Evolutionary conservation across 148 eudicot genomes (phyloP).

Genomic region (Simmondsia chinensis): DNA sequence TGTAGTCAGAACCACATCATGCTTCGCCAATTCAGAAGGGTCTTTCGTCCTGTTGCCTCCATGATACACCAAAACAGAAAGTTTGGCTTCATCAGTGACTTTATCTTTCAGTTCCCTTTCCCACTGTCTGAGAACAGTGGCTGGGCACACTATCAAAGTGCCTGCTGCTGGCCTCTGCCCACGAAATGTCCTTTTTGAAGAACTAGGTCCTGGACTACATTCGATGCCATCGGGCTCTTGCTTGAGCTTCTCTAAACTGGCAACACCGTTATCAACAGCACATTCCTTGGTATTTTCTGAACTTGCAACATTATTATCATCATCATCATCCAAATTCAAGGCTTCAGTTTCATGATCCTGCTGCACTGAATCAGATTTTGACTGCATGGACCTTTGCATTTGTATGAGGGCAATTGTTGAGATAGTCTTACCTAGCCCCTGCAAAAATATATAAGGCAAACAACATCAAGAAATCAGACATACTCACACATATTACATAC

Average conservation of each 20-base stretch:
- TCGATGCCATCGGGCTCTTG: conserved; percentile 25
- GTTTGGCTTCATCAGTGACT: conserved; percentile 50
- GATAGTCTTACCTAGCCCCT: conserved; percentile 98
- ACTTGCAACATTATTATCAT: conserved; percentile 31
- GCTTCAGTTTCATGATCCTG: conserved; percentile 38
- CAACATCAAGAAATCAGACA: no score
- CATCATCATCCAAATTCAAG: conserved; percentile 81
- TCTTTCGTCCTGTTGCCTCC: conserved; percentile 83
- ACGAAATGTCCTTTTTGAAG: conserved; percentile 29
- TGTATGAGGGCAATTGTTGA: conserved; percentile 87
- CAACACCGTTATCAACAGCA: conserved; percentile 47
- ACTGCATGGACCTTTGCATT: conserved; percentile 45
- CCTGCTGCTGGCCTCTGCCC: conserved; percentile 87
- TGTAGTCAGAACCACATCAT: conserved; percentile 90
- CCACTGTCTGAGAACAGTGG: conserved; percentile 97
- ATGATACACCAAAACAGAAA: conserved; percentile 72
- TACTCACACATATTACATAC: no score
- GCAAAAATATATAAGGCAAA: no score
- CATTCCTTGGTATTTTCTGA: conserved; percentile 21
- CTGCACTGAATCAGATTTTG: conserved; percentile 44
- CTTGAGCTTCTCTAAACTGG: conserved; percentile 17
- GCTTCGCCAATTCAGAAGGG: conserved; percentile 57
- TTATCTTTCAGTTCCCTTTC: conserved; percentile 82
- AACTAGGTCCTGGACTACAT: conserved; percentile 28
- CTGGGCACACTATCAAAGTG: conserved; percentile 93